These are phyloP conservation scores for Anastatica hierochuntica DNA, from an alignment of 345 rosid species.

Conservation along the genomic window DNA sequence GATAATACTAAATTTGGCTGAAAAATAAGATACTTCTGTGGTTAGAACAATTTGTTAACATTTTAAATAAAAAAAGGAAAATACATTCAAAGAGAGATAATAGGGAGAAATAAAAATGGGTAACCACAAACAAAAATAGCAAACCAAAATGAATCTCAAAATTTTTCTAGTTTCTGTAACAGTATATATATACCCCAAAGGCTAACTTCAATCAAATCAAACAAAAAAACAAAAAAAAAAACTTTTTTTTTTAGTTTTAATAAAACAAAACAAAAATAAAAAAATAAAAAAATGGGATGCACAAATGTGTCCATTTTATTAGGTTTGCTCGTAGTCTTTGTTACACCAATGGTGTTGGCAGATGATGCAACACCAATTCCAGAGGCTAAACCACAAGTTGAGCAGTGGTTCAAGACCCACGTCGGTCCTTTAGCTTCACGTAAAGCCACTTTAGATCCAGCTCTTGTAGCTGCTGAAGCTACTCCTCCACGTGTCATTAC, in stretches of 20 bases:
- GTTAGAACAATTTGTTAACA: no score
- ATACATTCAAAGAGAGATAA: no score
- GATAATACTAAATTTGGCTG: not conserved
- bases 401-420: constrained; percentile 31
- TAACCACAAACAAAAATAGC: constrained; percentile 21
- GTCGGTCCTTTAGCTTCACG: constrained; percentile 25
- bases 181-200: constrained; percentile 6
- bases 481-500: constrained; percentile 25
- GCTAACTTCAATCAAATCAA: not conserved
- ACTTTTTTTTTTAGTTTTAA: not conserved
- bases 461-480: constrained; percentile 39
- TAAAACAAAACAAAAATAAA: not conserved
- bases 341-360: constrained; percentile 13
- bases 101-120: not conserved
- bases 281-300: constrained; percentile 13
- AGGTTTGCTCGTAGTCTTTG: constrained; percentile 11
- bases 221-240: not conserved
- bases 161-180: not conserved
- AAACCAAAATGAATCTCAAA: constrained; percentile 1
- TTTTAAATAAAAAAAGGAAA: not conserved
- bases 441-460: constrained; percentile 34
- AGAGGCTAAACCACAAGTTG: constrained; percentile 12
- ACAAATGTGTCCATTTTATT: constrained; percentile 14
- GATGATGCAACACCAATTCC: constrained; percentile 34
- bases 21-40: not conserved